Evolutionary conservation across 352 stramenopile species (phyloP), one percentile per base, ranked within the genome.

Genomic region (Pythium rishiriense): DNA sequence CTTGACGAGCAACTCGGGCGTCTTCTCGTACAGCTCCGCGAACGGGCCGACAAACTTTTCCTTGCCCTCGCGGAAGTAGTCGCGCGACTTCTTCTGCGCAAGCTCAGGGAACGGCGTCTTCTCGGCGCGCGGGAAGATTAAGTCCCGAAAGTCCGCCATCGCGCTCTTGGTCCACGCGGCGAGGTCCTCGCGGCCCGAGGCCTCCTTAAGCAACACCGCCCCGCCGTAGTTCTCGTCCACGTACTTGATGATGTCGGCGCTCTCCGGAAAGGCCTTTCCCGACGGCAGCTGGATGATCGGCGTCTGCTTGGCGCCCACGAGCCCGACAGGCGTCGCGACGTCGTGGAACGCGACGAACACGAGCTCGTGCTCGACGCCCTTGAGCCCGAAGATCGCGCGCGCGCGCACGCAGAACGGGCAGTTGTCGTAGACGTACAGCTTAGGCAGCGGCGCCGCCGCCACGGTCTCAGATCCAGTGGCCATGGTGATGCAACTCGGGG

Each of bases 371-470:
- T 54, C 41, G 11, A 81, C 63, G 11, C 25, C 61, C 72, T 87
- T 85, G 33, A 85, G 69, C 2, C 76, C 78, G 22, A 85, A 64
- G 26, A 82, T 79, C 69, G 79, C 75, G 17, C 76, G 76, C 37
- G 72, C 76, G 2, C 78, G 78, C 45, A 81, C 78, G 66, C 76
- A 81, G 64, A 81, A 85, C 4, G 78, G 76, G 56, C 76, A 85
- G 52, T 76, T 65, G 70, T 87, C 78, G 69, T 87, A 87, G 63
- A 82, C 74, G 68, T 84, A 85, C 15, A 87, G 64, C 70, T 76
- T 82, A 4, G 68, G 69, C 33, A 62, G 39, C 31, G 31, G 26
- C 26, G 25, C 14, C 21, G 26, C n/a, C n/a, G n/a, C n/a, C n/a
- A n/a, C n/a, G n/a, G n/a, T n/a, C n/a, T n/a, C n/a, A n/a, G n/a